Conservation (phyloP, 2,329 filamentous ascomycete species). For the Aspergillus ustus region DNA sequence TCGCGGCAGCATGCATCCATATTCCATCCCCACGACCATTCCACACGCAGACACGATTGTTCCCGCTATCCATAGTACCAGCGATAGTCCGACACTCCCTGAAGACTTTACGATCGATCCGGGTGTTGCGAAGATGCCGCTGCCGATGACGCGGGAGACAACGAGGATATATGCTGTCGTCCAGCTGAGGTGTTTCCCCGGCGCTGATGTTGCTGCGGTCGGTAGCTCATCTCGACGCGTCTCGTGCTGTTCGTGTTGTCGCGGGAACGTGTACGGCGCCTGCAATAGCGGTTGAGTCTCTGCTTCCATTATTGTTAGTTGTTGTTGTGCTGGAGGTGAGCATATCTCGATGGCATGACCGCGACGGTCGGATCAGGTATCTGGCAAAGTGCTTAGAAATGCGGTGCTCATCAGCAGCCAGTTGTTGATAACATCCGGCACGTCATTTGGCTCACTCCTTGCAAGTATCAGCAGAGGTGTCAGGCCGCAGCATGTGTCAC, state of each 20-base stretch:
- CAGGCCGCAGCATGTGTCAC: background rate
- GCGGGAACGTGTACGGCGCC: background rate
- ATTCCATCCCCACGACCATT: conserved; percentile 67
- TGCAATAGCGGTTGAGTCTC: conserved; percentile 28
- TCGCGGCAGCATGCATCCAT: conserved; percentile 71
- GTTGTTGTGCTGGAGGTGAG: background rate
- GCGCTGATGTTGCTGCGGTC: conserved; percentile 52
- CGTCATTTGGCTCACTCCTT: conserved; percentile 35
- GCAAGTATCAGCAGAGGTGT: conserved; percentile 17
- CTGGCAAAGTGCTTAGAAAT: conserved; percentile 16
- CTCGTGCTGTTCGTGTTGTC: background rate
- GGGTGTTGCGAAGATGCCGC: conserved; percentile 73
- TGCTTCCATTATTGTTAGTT: conserved; percentile 20
- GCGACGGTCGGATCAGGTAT: conserved; percentile 15
- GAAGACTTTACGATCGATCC: conserved; percentile 68
- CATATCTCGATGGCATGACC: background rate
- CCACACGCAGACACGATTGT: conserved; percentile 66
- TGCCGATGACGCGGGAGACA: conserved; percentile 71
- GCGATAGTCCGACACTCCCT: conserved; percentile 67
- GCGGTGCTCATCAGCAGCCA: background rate
- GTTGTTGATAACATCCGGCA: conserved; percentile 24
- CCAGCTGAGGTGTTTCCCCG: conserved; percentile 65
- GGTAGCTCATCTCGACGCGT: background rate
- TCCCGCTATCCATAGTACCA: conserved; percentile 67
- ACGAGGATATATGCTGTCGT: conserved; percentile 68